Conservation (phyloP, 139 green algal genomes). For the Monoraphidium neglectum region DNA sequence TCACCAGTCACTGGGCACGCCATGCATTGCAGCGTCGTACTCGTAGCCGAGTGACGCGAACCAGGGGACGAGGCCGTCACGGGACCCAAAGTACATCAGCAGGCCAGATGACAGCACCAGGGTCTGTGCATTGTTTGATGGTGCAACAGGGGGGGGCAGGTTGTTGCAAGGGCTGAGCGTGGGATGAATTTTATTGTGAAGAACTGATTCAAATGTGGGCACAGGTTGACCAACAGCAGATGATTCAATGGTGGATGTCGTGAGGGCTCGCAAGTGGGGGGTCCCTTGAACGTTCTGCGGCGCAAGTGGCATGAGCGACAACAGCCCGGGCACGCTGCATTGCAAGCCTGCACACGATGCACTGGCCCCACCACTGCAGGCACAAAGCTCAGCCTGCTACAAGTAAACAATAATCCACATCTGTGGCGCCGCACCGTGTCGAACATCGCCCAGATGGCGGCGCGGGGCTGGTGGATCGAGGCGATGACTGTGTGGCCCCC, state of each 20-base stretch:
- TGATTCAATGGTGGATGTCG: too few species aligned
- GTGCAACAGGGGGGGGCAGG: neutral
- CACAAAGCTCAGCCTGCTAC: neutral
- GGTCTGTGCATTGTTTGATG: constrained; percentile 49
- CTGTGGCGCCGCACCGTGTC: constrained; percentile 50
- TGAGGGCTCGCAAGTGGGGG: too few species aligned
- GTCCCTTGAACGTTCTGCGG: too few species aligned
- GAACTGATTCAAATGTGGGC: too few species aligned
- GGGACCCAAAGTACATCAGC: constrained; percentile 49
- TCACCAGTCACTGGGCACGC: constrained; percentile 52
- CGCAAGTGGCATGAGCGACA: too few species aligned
- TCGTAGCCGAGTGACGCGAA: constrained; percentile 41
- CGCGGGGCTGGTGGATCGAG: constrained; percentile 89
- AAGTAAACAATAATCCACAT: neutral
- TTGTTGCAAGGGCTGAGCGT: too few species aligned
- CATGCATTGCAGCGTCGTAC: constrained; percentile 42
- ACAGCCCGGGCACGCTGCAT: neutral
- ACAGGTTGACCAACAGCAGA: too few species aligned
- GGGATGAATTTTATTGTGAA: too few species aligned
- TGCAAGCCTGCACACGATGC: neutral
- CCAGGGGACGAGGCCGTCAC: constrained; percentile 41
- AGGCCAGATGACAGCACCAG: constrained; percentile 71
- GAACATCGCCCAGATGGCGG: constrained; percentile 88
- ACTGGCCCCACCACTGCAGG: neutral
- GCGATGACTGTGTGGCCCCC: constrained; percentile 76